Evolutionary conservation across 768 basidiomycete species (phyloP), one percentile per base, ranked within the genome.

Genomic region (Lactarius sp.): DNA sequence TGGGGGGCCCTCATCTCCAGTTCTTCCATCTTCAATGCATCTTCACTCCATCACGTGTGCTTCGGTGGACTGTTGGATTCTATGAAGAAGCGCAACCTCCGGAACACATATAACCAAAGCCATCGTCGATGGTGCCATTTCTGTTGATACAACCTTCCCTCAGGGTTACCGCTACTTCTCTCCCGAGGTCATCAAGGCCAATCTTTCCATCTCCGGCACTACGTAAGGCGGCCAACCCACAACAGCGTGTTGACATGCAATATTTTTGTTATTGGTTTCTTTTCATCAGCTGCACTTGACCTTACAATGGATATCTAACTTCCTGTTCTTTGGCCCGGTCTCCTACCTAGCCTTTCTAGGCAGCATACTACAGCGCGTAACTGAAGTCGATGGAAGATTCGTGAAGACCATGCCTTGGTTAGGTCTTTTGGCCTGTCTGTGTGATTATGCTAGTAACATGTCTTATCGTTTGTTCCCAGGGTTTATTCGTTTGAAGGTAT

Each of bases 111-210:
- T 44, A 6, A 14, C 41, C 14, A 83, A 80, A 74, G 86, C 82
- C 34, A 74, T 76, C 2, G 69, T 84, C 62, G 75, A 83, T 68
- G 80, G 78, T 31, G 72, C 72, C 13, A 72, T 79, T 14, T 82
- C 80, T 7, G 73, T 77, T 65, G 73, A 77, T 0, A 85, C 88
- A 0, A 73, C 83, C 41, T 71, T 81, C 6, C 79, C 91, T 52
- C 87, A 90, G 68, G 81, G 80, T 13, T 90, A 87, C 66, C 83
- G 87, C 66, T 90, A 90, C 74, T 91, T 91, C 71, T 87, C 90
- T 4, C 83, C 84, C 0, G 71, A 76, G 1, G 74, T 80, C 1
- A 75, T 91, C 31, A 75, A 79, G 46, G 76, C 72, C 47, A 72
- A 76, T 4, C 65, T 78, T 13, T 78, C 62, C 16, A 70, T 75